These are phyloP conservation scores for Onygenales sp. DNA, from an alignment of 2,329 filamentous ascomycete genomes.

Conservation along the genomic window DNA sequence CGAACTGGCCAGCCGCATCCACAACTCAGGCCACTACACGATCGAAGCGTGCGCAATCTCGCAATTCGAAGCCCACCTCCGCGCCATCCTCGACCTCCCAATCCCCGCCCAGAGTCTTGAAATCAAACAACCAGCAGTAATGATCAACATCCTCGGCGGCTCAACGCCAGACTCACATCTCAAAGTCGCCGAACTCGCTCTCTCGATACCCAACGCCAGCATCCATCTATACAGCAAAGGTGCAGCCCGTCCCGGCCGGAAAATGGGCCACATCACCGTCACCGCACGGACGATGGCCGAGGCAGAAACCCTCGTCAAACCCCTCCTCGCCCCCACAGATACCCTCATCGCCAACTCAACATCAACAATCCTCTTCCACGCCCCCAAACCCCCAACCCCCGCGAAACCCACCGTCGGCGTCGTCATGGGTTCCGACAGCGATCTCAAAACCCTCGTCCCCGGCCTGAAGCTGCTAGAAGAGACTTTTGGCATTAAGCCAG, in stretches of 20 bases:
- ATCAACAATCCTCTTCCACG: neutral
- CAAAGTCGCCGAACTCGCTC: constrained; percentile 46
- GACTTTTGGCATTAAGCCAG: constrained; percentile 33
- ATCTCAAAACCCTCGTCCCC: constrained; percentile 35
- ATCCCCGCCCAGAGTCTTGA: constrained; percentile 42
- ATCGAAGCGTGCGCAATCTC: constrained; percentile 86
- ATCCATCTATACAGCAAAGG: constrained; percentile 90
- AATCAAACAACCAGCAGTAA: constrained; percentile 40
- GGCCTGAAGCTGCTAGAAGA: constrained; percentile 35
- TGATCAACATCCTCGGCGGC: constrained; percentile 50
- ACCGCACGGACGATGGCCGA: constrained; percentile 59
- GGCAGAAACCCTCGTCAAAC: constrained; percentile 58
- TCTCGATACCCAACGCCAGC: constrained; percentile 49
- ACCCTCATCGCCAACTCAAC: constrained; percentile 62
- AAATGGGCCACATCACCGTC: constrained; percentile 90
- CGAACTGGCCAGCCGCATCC: constrained; percentile 72
- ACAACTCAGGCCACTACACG: constrained; percentile 92
- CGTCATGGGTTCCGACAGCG: constrained; percentile 42
- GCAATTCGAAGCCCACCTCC: constrained; percentile 85
- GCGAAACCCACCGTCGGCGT: constrained; percentile 30
- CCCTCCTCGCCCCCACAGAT: constrained; percentile 65
- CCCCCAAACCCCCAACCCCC: constrained; percentile 20
- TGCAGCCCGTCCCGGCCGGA: constrained; percentile 72
- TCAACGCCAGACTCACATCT: constrained; percentile 53
- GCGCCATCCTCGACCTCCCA: constrained; percentile 67